Evolutionary conservation across 306 rosid genomes (phyloP).

Genomic region (Vigna reflexopilosa): DNA sequence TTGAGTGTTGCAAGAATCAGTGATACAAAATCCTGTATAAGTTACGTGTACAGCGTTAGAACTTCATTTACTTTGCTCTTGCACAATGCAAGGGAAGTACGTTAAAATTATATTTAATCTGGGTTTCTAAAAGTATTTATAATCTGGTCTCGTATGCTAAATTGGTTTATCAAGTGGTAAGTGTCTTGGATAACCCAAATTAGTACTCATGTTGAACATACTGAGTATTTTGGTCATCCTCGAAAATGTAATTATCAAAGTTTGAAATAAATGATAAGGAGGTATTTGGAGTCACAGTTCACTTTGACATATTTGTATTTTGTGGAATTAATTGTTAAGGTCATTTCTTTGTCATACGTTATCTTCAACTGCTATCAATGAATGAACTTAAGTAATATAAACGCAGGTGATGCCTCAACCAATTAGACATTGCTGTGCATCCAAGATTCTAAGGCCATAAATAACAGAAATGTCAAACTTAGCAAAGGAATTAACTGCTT

Average conservation of each 20-base stretch:
- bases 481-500: too few species aligned
- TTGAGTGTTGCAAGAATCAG: constrained; percentile 38
- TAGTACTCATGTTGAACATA: not conserved
- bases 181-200: not conserved
- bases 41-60: not conserved
- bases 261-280: not conserved
- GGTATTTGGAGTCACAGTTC: not conserved
- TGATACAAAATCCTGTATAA: not conserved
- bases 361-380: too few species aligned
- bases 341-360: too few species aligned
- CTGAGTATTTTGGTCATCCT: constrained; percentile 1
- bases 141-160: not conserved
- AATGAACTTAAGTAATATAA: too few species aligned
- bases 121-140: not conserved
- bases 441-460: too few species aligned
- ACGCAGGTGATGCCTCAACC: too few species aligned
- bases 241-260: not conserved
- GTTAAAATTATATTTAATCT: not conserved
- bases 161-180: not conserved
- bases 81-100: not conserved
- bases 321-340: too few species aligned
- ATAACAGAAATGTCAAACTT: too few species aligned
- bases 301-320: not conserved
- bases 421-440: too few species aligned
- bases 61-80: not conserved